These are phyloP conservation scores for Rauvolfia tetraphylla DNA, from an alignment of 257 asterid genomes.

Conservation along the genomic window DNA sequence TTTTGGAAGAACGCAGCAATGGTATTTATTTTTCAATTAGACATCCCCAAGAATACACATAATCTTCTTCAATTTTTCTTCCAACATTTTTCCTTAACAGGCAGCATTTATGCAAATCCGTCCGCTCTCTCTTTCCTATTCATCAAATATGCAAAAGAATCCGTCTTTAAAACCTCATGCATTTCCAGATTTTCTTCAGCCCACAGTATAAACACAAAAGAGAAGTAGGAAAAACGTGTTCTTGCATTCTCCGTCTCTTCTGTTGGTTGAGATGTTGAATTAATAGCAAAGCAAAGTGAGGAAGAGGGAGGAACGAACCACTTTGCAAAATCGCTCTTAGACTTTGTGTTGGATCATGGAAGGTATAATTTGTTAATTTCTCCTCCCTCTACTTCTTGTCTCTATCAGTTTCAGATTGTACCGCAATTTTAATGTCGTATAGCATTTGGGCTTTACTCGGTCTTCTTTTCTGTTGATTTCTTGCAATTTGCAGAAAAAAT, in stretches of 20 bases:
- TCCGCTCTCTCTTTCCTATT: not conserved
- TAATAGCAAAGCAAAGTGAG: not conserved
- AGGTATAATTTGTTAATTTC: not conserved
- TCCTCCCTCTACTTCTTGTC: not conserved
- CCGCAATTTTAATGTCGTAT: not conserved
- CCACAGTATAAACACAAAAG: not conserved
- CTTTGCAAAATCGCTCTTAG: not conserved
- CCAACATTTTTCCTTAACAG: not conserved
- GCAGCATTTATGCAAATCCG: constrained; percentile 4
- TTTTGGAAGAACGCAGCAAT: not conserved
- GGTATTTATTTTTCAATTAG: not conserved
- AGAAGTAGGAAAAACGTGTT: not conserved
- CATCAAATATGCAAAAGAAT: constrained; percentile 7
- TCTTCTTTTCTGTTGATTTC: not conserved
- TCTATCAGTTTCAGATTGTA: not conserved
- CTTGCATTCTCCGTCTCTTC: constrained; percentile 5
- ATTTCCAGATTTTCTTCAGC: constrained; percentile 4
- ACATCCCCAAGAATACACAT: constrained; percentile 7
- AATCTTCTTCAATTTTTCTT: constrained; percentile 5
- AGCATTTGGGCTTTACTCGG: not conserved
- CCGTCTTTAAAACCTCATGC: constrained; percentile 7
- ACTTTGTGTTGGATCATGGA: constrained; percentile 10
- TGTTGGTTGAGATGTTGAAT: not conserved
- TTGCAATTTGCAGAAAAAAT: not conserved
- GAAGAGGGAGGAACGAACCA: not conserved